These are phyloP conservation scores for Claviceps citrina DNA, from an alignment of 2,329 filamentous ascomycete genomes.

Conservation along the genomic window DNA sequence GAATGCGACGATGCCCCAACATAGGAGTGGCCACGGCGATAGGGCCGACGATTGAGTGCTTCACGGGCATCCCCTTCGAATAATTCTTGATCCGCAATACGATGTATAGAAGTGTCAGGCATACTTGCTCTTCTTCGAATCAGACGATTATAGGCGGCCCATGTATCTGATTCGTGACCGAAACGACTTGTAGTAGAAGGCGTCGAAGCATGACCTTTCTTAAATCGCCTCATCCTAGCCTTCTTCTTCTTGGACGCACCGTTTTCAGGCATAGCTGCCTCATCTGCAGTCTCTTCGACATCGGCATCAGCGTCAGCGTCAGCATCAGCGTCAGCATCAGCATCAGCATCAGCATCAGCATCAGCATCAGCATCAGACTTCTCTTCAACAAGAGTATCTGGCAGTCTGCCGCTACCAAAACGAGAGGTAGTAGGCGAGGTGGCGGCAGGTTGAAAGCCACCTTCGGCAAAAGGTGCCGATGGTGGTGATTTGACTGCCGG, in stretches of 20 bases:
- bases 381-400: conserved; percentile 38
- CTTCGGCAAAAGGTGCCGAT: conserved; percentile 17
- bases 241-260: conserved; percentile 34
- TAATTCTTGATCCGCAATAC: conserved; percentile 43
- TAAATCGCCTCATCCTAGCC: conserved; percentile 44
- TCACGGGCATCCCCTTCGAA: conserved; percentile 65
- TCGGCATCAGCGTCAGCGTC: conserved; percentile 20
- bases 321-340: conserved; percentile 8
- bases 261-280: conserved; percentile 35
- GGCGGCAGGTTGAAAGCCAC: conserved; percentile 24
- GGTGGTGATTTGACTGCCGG: conserved; percentile 31
- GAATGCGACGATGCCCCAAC: conserved; percentile 31
- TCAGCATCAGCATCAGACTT: conserved; percentile 26
- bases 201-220: conserved; percentile 42
- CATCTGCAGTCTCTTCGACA: conserved; percentile 56
- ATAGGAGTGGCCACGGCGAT: conserved; percentile 45
- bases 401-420: conserved; percentile 31
- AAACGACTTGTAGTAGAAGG: conserved; percentile 47
- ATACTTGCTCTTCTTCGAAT: conserved; percentile 51
- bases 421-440: conserved; percentile 34
- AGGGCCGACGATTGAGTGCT: conserved; percentile 33
- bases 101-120: conserved; percentile 33
- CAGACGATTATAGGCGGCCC: conserved; percentile 29
- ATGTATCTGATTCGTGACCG: conserved; percentile 25
- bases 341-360: conserved; percentile 8